Base-by-base conservation (phyloP, 2,329 filamentous ascomycete species). In the Sporothrix humicola region DNA sequence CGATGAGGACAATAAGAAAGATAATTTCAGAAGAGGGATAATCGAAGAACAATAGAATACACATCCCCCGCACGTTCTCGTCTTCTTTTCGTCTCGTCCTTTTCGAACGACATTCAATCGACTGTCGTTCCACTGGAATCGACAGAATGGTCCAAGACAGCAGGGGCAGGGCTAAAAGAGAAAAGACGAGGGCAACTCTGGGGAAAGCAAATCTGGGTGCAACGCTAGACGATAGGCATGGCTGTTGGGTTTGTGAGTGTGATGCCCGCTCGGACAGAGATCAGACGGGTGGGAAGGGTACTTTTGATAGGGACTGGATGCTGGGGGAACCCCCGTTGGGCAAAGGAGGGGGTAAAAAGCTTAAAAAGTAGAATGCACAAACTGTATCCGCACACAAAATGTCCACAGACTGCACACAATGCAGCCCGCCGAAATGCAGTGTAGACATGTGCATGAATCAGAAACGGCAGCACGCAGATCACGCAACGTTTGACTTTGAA, bases 391-490 rank as follows among this genome's bases (percentile, higher is more conserved):
- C n/a, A n/a, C 31, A 37, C 31, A 37, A 37, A 37, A 37, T 7
- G 31, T 7, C 23, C 23, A 26, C 23, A 26, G 23, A 37, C 31
- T 6, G 65, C 12, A 52, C 13, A n/a, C 3, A 1, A 46, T 5
- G 26, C 20, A 52, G 61, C 44, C 31, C 2, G 31, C 31, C 31
- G 31, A 37, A 37, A 37, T 37, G 31, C 31, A 6, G 31, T 37
- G 31, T 37, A 7, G 31, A 37, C 31, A 37, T 5, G 31, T 37
- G 61, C 61, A 66, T 66, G 44, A 69, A 54, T 10, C 26, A 31
- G 23, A 69, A 54, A n/a, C 66, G 44, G 26, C 66, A 37, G 15
- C 66, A 20, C 17, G 66, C 23, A 69, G 66, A 69, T 69, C 66
- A 69, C 48, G 48, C 48, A 54, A 48, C 66, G 66, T 54, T 42